Percentiles rank a stretch among this genome's conserved stretches.
Conservation (phyloP, 306 rosid genomes). For the Rosa multiflora region DNA sequence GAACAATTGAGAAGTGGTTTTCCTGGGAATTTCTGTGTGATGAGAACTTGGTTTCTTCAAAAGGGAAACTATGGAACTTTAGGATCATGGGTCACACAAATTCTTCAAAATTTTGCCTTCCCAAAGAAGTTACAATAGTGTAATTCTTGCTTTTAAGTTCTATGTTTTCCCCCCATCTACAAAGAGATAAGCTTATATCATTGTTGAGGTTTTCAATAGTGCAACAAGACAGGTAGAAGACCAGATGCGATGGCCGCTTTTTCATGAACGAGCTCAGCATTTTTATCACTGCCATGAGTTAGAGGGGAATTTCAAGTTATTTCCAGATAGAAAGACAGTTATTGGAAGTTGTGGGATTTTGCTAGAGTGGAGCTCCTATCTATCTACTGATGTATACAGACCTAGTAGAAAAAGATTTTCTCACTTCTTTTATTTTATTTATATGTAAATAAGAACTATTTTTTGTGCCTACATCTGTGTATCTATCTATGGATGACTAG, state of each 20-base stretch:
- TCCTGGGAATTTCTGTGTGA: slow-evolving; percentile 92
- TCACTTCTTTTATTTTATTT: background rate
- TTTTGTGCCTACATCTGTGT: background rate
- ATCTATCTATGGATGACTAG: background rate
- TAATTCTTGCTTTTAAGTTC: slow-evolving; percentile 16
- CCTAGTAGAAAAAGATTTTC: background rate
- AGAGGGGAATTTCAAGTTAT: background rate
- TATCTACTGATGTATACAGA: background rate
- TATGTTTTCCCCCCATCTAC: no score
- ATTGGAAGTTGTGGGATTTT: background rate
- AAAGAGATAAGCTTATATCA: background rate
- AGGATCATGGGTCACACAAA: slow-evolving; percentile 53
- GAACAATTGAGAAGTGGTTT: slow-evolving; percentile 87
- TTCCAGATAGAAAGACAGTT: background rate
- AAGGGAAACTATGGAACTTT: slow-evolving; percentile 80
- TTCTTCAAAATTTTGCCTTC: slow-evolving; percentile 62
- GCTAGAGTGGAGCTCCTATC: background rate
- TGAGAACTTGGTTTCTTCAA: slow-evolving; percentile 74
- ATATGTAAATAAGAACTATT: background rate
- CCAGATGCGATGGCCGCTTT: no score
- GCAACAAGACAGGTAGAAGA: background rate
- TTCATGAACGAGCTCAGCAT: background rate
- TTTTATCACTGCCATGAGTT: background rate
- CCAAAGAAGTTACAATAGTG: slow-evolving; percentile 23
- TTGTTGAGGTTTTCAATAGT: slow-evolving; percentile 3